Conservation (phyloP, 2,329 filamentous ascomycete genomes). For the Ceratocystis huliohia region DNA sequence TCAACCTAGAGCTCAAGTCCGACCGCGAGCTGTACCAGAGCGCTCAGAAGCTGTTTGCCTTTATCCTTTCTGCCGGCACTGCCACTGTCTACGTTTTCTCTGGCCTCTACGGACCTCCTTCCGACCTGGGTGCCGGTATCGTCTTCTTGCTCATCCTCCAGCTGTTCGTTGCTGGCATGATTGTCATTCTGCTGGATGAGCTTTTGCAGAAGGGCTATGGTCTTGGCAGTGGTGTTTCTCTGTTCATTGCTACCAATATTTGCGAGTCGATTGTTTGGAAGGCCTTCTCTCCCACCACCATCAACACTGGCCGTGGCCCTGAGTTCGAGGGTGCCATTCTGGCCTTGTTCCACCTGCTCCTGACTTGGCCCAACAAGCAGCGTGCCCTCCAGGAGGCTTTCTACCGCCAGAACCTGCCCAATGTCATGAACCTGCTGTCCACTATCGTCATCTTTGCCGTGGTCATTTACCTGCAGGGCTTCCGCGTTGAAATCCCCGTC, state of each 20-base stretch:
- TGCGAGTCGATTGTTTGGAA: slow-evolving; percentile 99
- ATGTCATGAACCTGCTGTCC: slow-evolving; percentile 96
- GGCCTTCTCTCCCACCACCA: slow-evolving; percentile 96
- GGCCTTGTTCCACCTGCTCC: slow-evolving; percentile 89
- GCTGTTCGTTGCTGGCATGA: slow-evolving; percentile 91
- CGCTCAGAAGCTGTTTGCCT: slow-evolving; percentile 95
- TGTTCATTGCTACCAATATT: slow-evolving; percentile 99
- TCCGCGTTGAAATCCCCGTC: slow-evolving; percentile 99
- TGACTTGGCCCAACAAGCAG: slow-evolving; percentile 99
- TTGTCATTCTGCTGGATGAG: slow-evolving; percentile 98
- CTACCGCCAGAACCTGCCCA: slow-evolving; percentile 97
- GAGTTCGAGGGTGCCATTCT: slow-evolving; percentile 99
- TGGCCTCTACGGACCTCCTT: slow-evolving; percentile 91
- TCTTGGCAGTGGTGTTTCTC: slow-evolving; percentile 93
- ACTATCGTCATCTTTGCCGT: slow-evolving; percentile 88
- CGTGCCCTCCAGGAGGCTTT: slow-evolving; percentile 96
- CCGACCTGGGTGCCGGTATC: slow-evolving; percentile 92
- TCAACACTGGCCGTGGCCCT: slow-evolving; percentile 97
- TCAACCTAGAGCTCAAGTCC: slow-evolving; percentile 99
- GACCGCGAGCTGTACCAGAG: slow-evolving; percentile 99
- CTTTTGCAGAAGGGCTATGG: slow-evolving; percentile 98
- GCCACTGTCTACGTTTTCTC: slow-evolving; percentile 97
- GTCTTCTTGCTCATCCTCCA: slow-evolving; percentile 97
- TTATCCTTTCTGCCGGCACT: slow-evolving; percentile 94
- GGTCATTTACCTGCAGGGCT: slow-evolving; percentile 98